phyloP scores from a whole-genome alignment of 2,329 filamentous ascomycete genomes.

The Calonectria pseudoturangicola region DNA sequence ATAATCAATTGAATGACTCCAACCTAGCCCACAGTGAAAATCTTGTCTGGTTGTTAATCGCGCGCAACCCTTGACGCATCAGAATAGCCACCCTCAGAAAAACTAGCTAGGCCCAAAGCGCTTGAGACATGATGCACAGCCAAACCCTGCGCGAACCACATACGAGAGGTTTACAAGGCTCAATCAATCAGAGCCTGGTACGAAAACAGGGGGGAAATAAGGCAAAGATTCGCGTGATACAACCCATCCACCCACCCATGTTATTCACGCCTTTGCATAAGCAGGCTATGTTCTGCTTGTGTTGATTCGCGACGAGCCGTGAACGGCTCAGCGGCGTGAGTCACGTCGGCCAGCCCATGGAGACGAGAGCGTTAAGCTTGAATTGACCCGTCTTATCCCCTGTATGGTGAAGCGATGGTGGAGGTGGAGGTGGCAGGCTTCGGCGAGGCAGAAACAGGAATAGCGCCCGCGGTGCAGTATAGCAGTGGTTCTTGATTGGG shows the following conservation, averaged over 20 bases:
- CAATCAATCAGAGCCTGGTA: neutral
- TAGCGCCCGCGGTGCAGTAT: conserved; percentile 34
- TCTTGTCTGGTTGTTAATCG: conserved; percentile 25
- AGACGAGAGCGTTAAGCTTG: neutral
- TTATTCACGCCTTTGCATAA: too few species aligned
- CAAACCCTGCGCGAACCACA: neutral
- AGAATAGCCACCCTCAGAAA: conserved; percentile 15
- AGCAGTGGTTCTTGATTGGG: conserved; percentile 22
- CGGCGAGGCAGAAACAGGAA: conserved; percentile 51
- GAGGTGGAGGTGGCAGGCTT: neutral
- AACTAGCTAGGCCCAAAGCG: conserved; percentile 1
- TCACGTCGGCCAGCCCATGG: conserved; percentile 36
- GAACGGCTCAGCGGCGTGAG: conserved; percentile 39
- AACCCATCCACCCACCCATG: too few species aligned
- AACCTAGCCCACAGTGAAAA: conserved; percentile 19
- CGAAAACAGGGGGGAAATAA: neutral
- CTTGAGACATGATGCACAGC: neutral
- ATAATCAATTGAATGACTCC: conserved; percentile 33
- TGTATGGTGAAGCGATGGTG: conserved; percentile 13
- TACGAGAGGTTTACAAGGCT: conserved; percentile 3
- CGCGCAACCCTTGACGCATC: conserved; percentile 29
- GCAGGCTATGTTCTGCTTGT: neutral
- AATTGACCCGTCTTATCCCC: conserved; percentile 28
- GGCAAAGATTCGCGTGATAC: neutral
- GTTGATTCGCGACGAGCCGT: neutral